Evolutionary conservation across 345 rosid genomes (phyloP).

Genomic region (Fremontodendron californicum): DNA sequence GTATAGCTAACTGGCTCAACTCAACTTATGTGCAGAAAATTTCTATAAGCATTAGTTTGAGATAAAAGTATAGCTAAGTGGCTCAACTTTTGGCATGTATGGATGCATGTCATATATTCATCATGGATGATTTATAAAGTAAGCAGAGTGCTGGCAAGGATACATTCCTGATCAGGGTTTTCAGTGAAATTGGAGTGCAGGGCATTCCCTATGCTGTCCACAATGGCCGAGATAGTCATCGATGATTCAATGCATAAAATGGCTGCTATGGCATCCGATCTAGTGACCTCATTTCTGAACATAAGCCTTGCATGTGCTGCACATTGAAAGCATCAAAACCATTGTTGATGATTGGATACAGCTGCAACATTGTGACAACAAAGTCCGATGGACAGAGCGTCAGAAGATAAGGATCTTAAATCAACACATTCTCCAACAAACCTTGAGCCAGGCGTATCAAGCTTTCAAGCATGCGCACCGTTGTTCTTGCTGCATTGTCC

Average conservation of each 20-base stretch:
- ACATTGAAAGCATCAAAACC: conserved; percentile 12
- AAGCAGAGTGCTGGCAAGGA: conserved; percentile 39
- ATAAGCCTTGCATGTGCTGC: conserved; percentile 95
- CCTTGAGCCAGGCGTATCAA: conserved; percentile 96
- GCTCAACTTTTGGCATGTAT: background rate
- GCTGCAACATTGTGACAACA: conserved; percentile 36
- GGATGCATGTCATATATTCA: background rate
- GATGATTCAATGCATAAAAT: conserved; percentile 91
- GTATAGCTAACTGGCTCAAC: background rate
- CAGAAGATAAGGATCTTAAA: background rate
- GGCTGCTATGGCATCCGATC: conserved; percentile 83
- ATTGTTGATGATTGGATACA: background rate
- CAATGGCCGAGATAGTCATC: conserved; percentile 90
- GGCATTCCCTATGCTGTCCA: conserved; percentile 81
- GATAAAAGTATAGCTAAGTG: background rate
- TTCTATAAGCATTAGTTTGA: background rate
- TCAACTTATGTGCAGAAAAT: background rate
- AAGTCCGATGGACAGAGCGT: background rate
- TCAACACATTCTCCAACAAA: conserved; percentile 20
- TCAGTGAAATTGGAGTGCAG: conserved; percentile 88
- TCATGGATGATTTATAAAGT: conserved; percentile 2
- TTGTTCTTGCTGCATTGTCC: conserved; percentile 73
- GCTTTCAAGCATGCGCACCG: conserved; percentile 97
- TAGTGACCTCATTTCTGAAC: conserved; percentile 89
- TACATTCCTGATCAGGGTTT: conserved; percentile 84